Percentiles rank a stretch among this genome's conserved stretches.
Evolutionary conservation across 192 early-diverging fungal species (phyloP).

Genomic region (Backusella sp.): DNA sequence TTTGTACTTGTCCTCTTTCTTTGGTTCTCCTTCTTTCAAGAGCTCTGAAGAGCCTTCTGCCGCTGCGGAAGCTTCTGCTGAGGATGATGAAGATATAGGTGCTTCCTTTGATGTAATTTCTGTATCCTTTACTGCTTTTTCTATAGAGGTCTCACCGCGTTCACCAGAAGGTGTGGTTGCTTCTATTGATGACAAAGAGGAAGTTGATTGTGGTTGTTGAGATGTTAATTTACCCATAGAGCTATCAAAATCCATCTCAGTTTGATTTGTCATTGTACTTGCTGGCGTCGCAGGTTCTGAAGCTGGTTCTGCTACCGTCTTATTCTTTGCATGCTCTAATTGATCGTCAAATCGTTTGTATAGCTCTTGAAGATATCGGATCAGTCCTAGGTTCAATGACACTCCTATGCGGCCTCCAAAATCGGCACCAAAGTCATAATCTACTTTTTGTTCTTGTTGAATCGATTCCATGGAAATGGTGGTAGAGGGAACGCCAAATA

Average conservation of each 20-base stretch:
- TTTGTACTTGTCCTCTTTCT: slow-evolving; percentile 1
- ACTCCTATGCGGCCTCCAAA: slow-evolving; percentile 46
- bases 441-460: slow-evolving; percentile 13
- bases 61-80: neutral
- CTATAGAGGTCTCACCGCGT: neutral
- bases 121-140: neutral
- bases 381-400: slow-evolving; percentile 45
- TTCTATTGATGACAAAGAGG: neutral
- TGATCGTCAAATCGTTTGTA: slow-evolving; percentile 36
- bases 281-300: neutral
- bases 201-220: neutral
- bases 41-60: neutral
- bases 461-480: slow-evolving; percentile 39
- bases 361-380: slow-evolving; percentile 46
- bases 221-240: neutral
- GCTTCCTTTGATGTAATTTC: neutral
- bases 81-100: neutral
- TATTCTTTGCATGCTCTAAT: slow-evolving; percentile 22
- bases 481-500: slow-evolving; percentile 42
- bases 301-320: neutral
- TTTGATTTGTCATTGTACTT: neutral
- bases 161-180: neutral
- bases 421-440: slow-evolving; percentile 37
- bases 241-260: neutral
- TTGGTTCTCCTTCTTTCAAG: neutral